Base-by-base conservation (phyloP, 768 basidiomycete genomes). In the Lyophyllum semitale region DNA sequence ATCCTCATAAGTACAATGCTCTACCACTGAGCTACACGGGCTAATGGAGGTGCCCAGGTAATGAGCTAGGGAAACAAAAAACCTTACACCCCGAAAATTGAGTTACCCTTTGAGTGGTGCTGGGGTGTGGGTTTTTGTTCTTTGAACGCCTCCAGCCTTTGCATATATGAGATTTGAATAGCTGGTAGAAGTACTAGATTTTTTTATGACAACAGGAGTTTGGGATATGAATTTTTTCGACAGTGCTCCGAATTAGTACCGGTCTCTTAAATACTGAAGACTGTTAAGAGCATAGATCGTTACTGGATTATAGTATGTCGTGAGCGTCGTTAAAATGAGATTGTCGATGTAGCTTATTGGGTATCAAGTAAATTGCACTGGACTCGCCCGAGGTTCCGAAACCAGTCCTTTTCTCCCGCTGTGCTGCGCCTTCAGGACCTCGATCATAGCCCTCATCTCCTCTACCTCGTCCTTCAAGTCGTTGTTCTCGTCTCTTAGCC, bases 401-500 rank as follows among this genome's bases (percentile, higher is more conserved):
- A 83, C 66, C 44, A 77, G 32, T 25, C 74, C 71, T 54, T 59
- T 69, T 43, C 62, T 66, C 8, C 83, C 83, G 51, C 73, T 80
- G 45, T 80, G 69, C 60, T 84, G 81, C 45, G 75, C 79, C 60
- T 81, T 87, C 62, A 91, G 67, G 20, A 84, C 63, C 61, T 91
- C 88, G 11, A 91, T 76, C 78, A 88, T 89, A 22, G 83, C 86
- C 54, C 78, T 78, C 69, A 91, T 68, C 62, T 90, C 88, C 57
- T 91, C 75, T 4, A 76, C 61, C 53, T 78, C 77, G 37, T 74
- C 75, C 55, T 71, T 77, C 43, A 80, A 54, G 13, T 69, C 70
- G 32, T 60, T 54, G 56, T 91, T 93, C 58, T 88, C 81, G 20
- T 84, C 82, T 30, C 76, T 72, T 41, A 91, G 64, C 51, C 72